phyloP scores from a whole-genome alignment of 352 stramenopile genomes.

The Globisporangium solare region DNA sequence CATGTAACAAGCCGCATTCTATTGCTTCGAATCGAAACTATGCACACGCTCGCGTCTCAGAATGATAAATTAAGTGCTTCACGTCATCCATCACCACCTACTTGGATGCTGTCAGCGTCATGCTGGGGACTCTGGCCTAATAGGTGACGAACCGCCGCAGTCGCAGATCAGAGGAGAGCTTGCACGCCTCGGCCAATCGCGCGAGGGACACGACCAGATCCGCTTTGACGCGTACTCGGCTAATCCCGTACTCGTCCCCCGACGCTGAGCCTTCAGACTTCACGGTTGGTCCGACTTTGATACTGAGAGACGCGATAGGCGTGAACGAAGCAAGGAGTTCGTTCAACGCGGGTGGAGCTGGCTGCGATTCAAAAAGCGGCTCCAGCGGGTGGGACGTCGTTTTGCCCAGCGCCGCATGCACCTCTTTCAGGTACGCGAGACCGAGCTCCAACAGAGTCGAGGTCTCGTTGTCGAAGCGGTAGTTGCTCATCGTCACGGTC shows the following conservation, averaged over 20 bases:
- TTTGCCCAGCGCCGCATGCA: slow-evolving; percentile 24
- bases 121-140: too few species aligned
- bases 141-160: slow-evolving; percentile 10
- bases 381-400: slow-evolving; percentile 6
- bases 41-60: too few species aligned
- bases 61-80: too few species aligned
- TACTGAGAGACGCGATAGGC: slow-evolving; percentile 4
- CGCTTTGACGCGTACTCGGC: slow-evolving; percentile 25
- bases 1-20: too few species aligned
- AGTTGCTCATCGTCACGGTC: slow-evolving; percentile 18
- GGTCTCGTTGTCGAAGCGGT: not conserved
- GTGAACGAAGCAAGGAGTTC: slow-evolving; percentile 13
- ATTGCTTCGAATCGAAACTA: too few species aligned
- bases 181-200: slow-evolving; percentile 40
- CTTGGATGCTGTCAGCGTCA: too few species aligned
- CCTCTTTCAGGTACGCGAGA: slow-evolving; percentile 29
- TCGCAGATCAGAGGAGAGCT: slow-evolving; percentile 19
- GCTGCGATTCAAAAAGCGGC: slow-evolving; percentile 4
- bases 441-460: slow-evolving; percentile 16
- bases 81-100: too few species aligned
- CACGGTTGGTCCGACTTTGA: slow-evolving; percentile 13
- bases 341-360: not conserved
- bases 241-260: slow-evolving; percentile 53
- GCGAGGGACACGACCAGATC: slow-evolving; percentile 51
- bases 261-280: not conserved